Conservation (phyloP, 2,329 filamentous ascomycete species). For the Aspergillus amoenus region DNA sequence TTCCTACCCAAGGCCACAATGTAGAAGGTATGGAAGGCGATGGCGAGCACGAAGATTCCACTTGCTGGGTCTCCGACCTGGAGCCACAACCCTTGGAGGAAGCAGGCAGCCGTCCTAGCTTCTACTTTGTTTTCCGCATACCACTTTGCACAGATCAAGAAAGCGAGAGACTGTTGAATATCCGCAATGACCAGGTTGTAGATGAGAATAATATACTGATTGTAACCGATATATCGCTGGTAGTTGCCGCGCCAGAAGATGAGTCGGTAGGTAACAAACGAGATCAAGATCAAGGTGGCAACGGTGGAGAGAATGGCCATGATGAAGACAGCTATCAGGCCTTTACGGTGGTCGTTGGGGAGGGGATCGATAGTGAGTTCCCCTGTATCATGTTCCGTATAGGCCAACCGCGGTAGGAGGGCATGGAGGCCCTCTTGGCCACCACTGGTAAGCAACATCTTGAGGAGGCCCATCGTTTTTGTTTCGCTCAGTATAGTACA, state of each 20-base stretch:
- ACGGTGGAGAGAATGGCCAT: constrained; percentile 50
- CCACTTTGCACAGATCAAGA: constrained; percentile 52
- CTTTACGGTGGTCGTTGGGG: constrained; percentile 34
- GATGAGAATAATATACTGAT: constrained; percentile 56
- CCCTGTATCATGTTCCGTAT: constrained; percentile 10
- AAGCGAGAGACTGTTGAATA: constrained; percentile 53
- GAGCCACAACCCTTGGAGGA: constrained; percentile 52
- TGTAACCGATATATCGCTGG: constrained; percentile 52
- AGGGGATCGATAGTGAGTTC: constrained; percentile 35
- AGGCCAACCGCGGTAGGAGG: constrained; percentile 23
- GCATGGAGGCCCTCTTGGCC: constrained; percentile 15
- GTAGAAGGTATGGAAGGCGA: constrained; percentile 55
- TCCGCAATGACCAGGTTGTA: constrained; percentile 55
- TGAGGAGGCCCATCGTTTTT: constrained; percentile 18
- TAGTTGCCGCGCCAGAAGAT: constrained; percentile 52
- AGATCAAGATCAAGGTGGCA: constrained; percentile 44
- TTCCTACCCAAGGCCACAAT: constrained; percentile 50
- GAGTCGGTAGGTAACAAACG: constrained; percentile 53
- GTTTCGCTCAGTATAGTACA: background rate
- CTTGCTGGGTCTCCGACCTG: constrained; percentile 54
- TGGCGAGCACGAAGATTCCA: constrained; percentile 55
- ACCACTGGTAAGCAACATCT: constrained; percentile 13
- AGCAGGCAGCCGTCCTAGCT: constrained; percentile 46
- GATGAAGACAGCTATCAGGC: constrained; percentile 48
- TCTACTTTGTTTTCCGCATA: constrained; percentile 45